These are phyloP conservation scores for Eimeria acervulina DNA, from an alignment of 169 alveolate species.

Conservation along the genomic window DNA sequence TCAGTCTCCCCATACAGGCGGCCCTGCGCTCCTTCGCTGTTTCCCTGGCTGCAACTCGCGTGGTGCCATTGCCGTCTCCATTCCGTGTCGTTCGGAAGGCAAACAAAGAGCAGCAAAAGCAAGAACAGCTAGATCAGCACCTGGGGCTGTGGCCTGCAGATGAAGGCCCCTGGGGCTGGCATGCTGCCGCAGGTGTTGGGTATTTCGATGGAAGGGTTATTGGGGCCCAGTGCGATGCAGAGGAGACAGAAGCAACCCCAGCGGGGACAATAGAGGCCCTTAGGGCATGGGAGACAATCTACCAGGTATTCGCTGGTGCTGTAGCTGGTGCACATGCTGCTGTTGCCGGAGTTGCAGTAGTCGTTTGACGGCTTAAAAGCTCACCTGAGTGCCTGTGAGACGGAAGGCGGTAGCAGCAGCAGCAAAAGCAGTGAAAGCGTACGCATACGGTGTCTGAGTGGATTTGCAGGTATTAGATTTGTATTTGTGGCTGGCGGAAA, in stretches of 20 bases:
- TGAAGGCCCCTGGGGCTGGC: slow-evolving; percentile 14
- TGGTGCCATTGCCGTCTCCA: slow-evolving; percentile 76
- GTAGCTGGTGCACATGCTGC: neutral
- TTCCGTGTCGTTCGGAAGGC: slow-evolving; percentile 54
- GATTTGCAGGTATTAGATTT: slow-evolving; percentile 65
- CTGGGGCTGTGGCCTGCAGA: neutral
- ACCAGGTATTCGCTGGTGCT: slow-evolving; percentile 39
- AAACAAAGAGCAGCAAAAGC: neutral
- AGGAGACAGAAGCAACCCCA: slow-evolving; percentile 71
- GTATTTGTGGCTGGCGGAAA: slow-evolving; percentile 72
- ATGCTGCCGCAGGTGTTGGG: slow-evolving; percentile 66
- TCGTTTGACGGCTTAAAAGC: neutral
- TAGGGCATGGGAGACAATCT: slow-evolving; percentile 61
- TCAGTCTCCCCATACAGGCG: slow-evolving; percentile 68
- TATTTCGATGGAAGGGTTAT: neutral
- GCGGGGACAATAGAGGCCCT: slow-evolving; percentile 70
- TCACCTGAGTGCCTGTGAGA: neutral
- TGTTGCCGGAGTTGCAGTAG: neutral
- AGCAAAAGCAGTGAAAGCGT: neutral
- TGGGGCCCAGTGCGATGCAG: neutral
- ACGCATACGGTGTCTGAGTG: neutral
- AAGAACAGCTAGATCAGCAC: slow-evolving; percentile 23
- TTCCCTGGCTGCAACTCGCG: slow-evolving; percentile 68
- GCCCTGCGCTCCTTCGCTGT: slow-evolving; percentile 80
- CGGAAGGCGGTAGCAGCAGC: neutral